Evolutionary conservation across 2,329 filamentous ascomycete species (phyloP).

Genomic region (Lecanicillium sp.): DNA sequence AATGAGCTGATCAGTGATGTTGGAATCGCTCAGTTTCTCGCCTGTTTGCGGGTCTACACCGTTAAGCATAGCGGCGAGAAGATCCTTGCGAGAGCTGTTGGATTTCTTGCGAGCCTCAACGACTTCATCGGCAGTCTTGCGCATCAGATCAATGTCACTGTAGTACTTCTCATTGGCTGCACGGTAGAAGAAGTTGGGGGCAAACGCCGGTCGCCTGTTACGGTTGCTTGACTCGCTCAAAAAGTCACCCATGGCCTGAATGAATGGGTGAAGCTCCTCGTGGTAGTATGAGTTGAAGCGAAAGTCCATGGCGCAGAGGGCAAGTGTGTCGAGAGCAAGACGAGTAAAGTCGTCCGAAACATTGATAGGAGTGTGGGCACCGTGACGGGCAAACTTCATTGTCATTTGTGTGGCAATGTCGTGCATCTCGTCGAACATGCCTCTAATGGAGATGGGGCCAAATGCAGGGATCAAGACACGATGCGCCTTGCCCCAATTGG

Average conservation of each 20-base stretch:
- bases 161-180: constrained; percentile 41
- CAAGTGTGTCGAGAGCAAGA: constrained; percentile 64
- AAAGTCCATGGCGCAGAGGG: constrained; percentile 61
- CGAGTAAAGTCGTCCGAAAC: constrained; percentile 62
- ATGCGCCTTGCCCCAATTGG: constrained; percentile 61
- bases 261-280: constrained; percentile 61
- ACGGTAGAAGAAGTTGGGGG: constrained; percentile 39
- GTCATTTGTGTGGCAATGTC: constrained; percentile 58
- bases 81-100: constrained; percentile 51
- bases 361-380: constrained; percentile 46
- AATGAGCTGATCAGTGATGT: constrained; percentile 62
- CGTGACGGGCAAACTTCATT: constrained; percentile 61
- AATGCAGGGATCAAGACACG: constrained; percentile 60
- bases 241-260: constrained; percentile 58
- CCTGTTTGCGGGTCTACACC: constrained; percentile 61
- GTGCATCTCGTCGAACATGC: constrained; percentile 63
- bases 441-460: constrained; percentile 57
- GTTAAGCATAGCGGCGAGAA: constrained; percentile 62
- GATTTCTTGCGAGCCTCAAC: constrained; percentile 48
- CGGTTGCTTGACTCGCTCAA: constrained; percentile 47
- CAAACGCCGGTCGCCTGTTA: constrained; percentile 35
- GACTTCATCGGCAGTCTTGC: constrained; percentile 48
- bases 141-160: constrained; percentile 46
- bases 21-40: constrained; percentile 51
- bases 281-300: constrained; percentile 71